phyloP scores from a whole-genome alignment of 2,329 filamentous ascomycete genomes.

The Fusarium sp. region DNA sequence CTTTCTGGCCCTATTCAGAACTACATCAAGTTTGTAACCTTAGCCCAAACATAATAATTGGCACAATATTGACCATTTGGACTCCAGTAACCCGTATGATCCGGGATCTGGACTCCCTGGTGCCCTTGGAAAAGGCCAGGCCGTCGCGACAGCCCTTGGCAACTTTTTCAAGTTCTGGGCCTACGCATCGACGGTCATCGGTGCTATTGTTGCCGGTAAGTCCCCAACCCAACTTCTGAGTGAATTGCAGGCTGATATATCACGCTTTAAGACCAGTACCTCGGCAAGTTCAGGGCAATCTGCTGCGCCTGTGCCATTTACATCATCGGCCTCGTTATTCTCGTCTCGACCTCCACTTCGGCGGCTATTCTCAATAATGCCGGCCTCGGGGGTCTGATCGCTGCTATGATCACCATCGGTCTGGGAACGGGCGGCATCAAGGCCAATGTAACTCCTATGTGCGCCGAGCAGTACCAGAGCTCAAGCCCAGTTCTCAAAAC shows the following conservation, averaged over 20 bases:
- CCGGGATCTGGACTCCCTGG: background rate
- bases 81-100: background rate
- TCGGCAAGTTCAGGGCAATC: constrained; percentile 3
- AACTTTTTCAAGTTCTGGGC: constrained; percentile 28
- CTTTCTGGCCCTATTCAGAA: constrained; percentile 11
- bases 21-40: constrained; percentile 15
- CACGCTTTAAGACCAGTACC: background rate
- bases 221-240: accelerated
- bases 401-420: constrained; percentile 3
- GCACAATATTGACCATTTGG: background rate
- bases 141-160: constrained; percentile 5
- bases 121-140: constrained; percentile 5
- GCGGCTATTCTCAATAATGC: background rate
- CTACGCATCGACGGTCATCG: constrained; percentile 10
- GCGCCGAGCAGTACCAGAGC: constrained; percentile 14
- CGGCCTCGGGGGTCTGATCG: background rate
- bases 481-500: constrained; percentile 3
- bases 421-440: constrained; percentile 1
- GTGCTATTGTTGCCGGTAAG: constrained; percentile 1
- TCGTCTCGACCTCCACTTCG: background rate
- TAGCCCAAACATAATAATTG: accelerated
- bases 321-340: constrained; percentile 1
- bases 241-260: background rate
- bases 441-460: constrained; percentile 10
- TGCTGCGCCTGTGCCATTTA: constrained; percentile 10